Conservation (phyloP, 768 basidiomycete species). For the Leccinum broughii region DNA sequence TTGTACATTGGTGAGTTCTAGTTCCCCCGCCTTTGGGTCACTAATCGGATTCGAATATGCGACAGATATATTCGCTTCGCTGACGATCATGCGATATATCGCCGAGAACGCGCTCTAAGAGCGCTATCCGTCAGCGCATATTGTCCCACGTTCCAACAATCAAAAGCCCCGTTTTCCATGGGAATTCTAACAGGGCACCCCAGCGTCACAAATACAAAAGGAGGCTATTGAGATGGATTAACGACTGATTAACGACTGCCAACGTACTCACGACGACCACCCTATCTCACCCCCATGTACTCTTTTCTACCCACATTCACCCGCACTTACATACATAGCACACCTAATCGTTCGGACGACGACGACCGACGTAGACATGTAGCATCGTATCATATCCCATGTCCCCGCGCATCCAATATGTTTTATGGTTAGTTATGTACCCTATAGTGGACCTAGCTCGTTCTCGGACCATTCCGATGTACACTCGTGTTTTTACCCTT, state of each 20-base stretch:
- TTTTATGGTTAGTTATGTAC: neutral
- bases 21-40: neutral
- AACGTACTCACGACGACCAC: too few species aligned
- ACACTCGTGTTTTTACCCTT: neutral
- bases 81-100: slow-evolving; percentile 66
- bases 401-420: neutral
- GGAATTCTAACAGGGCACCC: neutral
- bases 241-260: neutral
- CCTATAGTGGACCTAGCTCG: neutral
- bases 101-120: slow-evolving; percentile 46
- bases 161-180: neutral
- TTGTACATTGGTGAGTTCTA: slow-evolving; percentile 51
- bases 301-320: neutral
- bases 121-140: neutral
- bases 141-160: neutral
- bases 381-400: neutral
- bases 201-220: neutral
- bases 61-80: slow-evolving; percentile 56
- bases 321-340: neutral
- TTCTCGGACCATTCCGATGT: neutral
- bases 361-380: neutral
- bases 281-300: neutral
- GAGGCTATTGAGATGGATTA: neutral
- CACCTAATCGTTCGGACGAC: neutral
- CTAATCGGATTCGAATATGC: neutral